Conservation (phyloP, 2,329 filamentous ascomycete species). For the Nemania bipapillata region DNA sequence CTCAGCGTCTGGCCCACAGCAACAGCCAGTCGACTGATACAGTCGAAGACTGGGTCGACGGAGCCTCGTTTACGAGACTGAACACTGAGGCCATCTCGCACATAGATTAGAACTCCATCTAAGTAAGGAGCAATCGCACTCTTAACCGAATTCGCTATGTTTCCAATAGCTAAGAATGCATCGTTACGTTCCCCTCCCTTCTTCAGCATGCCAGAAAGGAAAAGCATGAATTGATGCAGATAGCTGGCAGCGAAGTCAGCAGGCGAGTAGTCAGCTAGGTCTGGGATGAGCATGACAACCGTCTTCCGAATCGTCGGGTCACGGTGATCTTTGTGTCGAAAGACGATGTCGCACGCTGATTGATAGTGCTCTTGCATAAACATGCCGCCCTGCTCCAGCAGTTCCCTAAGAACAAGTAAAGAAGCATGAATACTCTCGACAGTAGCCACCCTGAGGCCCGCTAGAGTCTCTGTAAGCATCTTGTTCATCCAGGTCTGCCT, state of each 20-base stretch:
- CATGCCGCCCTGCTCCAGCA: constrained; percentile 95
- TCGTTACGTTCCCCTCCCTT: constrained; percentile 94
- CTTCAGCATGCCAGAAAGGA: constrained; percentile 91
- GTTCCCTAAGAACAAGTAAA: constrained; percentile 88
- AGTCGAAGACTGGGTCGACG: constrained; percentile 89
- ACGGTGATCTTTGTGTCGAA: constrained; percentile 90
- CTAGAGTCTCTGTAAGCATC: constrained; percentile 86
- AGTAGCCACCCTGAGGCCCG: constrained; percentile 81
- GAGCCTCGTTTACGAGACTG: constrained; percentile 75
- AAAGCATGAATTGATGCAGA: constrained; percentile 96
- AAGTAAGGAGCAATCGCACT: constrained; percentile 95
- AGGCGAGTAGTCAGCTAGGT: constrained; percentile 91
- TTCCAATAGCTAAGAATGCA: constrained; percentile 94
- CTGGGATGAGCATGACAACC: constrained; percentile 89
- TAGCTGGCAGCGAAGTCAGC: constrained; percentile 88
- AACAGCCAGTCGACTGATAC: constrained; percentile 94
- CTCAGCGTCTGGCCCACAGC: constrained; percentile 95
- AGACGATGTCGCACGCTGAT: constrained; percentile 90
- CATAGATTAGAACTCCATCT: constrained; percentile 91
- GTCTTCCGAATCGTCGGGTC: constrained; percentile 89
- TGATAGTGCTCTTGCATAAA: constrained; percentile 97
- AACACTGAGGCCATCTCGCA: constrained; percentile 86
- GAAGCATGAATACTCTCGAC: constrained; percentile 95
- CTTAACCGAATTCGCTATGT: constrained; percentile 94
- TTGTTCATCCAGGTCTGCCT: constrained; percentile 88